Evolutionary conservation across 2,329 filamentous ascomycete genomes (phyloP).

Genomic region (Phoma sp.): DNA sequence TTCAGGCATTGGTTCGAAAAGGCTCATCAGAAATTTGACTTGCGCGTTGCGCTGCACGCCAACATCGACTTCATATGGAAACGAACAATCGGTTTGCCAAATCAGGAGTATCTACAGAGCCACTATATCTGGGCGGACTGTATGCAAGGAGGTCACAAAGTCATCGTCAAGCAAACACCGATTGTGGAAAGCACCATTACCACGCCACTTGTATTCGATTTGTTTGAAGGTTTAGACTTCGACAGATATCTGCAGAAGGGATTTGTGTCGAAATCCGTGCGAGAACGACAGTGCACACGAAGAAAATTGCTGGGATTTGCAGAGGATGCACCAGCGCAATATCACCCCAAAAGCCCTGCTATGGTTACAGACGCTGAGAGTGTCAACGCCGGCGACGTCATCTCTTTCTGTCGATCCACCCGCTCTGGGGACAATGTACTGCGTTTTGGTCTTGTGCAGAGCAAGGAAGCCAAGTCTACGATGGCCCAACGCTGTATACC

Average conservation of each 20-base stretch:
- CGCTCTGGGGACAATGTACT: too few species aligned
- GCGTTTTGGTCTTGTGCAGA: neutral
- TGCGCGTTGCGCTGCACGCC: neutral
- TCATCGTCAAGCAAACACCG: neutral
- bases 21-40: neutral
- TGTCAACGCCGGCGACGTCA: too few species aligned
- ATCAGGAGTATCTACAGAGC: neutral
- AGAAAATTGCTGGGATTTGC: neutral
- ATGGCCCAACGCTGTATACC: too few species aligned
- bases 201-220: neutral
- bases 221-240: neutral
- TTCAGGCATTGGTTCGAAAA: neutral
- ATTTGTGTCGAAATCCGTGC: neutral
- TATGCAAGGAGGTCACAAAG: neutral
- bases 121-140: neutral
- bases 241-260: neutral
- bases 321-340: too few species aligned
- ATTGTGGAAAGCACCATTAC: neutral
- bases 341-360: too few species aligned
- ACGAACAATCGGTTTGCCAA: neutral
- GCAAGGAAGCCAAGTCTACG: neutral
- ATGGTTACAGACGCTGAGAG: too few species aligned
- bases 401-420: too few species aligned
- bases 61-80: neutral
- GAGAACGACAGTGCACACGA: neutral